Conservation (phyloP, 2,329 filamentous ascomycete species). For the Teratosphaeria destructans region DNA sequence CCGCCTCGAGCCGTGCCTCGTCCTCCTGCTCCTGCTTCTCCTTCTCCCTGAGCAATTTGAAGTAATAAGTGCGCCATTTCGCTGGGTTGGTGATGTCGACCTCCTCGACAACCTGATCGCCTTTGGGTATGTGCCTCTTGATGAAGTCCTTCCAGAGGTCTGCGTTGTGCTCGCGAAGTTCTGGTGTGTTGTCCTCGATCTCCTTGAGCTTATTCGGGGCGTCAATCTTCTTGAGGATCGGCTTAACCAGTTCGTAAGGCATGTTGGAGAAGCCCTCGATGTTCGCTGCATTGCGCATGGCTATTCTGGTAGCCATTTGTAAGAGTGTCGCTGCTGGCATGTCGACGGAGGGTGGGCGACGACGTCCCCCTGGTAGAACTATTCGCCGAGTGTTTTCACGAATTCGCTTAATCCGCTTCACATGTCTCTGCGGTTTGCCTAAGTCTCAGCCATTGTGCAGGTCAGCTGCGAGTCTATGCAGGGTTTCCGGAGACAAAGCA, state of each 20-base stretch:
- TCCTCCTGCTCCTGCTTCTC: conserved; percentile 24
- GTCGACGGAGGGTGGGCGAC: not conserved
- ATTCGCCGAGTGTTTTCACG: not conserved
- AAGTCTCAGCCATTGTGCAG: not conserved
- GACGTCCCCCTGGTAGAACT: not conserved
- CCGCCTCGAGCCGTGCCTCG: conserved; percentile 30
- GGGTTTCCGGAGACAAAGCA: not conserved
- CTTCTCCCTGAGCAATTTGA: conserved; percentile 32
- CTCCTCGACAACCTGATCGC: conserved; percentile 45
- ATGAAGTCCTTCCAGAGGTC: conserved; percentile 77
- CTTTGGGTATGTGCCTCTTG: conserved; percentile 59
- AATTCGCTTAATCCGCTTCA: not conserved
- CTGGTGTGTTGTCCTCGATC: conserved; percentile 66
- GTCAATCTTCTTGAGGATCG: conserved; percentile 61
- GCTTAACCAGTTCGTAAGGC: conserved; percentile 54
- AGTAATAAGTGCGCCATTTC: conserved; percentile 71
- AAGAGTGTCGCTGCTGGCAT: conserved; percentile 27
- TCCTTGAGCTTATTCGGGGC: conserved; percentile 60
- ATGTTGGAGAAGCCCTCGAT: conserved; percentile 63
- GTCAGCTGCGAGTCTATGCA: not conserved
- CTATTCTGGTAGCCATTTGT: conserved; percentile 30
- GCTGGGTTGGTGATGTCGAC: conserved; percentile 51
- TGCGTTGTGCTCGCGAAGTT: conserved; percentile 57
- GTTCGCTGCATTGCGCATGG: conserved; percentile 31
- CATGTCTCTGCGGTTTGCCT: not conserved